phyloP scores from a whole-genome alignment of 129 eudicot genomes.

The Tagetes erecta region DNA sequence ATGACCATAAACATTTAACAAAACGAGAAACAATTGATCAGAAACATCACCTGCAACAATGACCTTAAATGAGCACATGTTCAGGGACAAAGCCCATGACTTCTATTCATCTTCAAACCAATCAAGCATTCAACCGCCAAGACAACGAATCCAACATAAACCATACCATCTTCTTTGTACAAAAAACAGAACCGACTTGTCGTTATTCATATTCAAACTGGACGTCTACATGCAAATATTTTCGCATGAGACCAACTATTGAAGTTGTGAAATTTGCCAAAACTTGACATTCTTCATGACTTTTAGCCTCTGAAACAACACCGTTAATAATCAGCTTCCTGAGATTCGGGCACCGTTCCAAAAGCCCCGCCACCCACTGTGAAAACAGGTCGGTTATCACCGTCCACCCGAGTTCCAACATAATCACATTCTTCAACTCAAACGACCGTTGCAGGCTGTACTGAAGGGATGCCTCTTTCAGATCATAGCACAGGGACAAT shows the following conservation, averaged over 20 bases:
- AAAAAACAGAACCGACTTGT: constrained; percentile 4
- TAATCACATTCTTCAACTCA: constrained; percentile 61
- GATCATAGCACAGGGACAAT: constrained; percentile 70
- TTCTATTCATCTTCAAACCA: not conserved
- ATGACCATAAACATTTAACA: not conserved
- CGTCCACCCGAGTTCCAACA: constrained; percentile 84
- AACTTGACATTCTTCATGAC: constrained; percentile 71
- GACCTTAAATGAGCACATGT: not conserved
- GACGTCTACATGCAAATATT: constrained; percentile 67
- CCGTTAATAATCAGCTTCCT: constrained; percentile 72
- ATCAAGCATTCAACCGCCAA: not conserved
- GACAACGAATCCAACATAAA: not conserved
- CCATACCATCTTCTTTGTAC: not conserved
- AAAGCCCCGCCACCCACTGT: constrained; percentile 64
- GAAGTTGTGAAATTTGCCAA: constrained; percentile 72
- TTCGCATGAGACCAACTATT: constrained; percentile 73
- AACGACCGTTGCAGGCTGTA: constrained; percentile 63
- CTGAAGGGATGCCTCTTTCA: constrained; percentile 62
- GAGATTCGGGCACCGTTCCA: constrained; percentile 72
- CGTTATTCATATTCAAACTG: constrained; percentile 70
- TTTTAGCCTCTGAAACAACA: constrained; percentile 78
- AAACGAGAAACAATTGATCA: not conserved
- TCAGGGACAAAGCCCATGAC: not conserved
- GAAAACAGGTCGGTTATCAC: constrained; percentile 68
- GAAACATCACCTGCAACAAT: not conserved